phyloP scores from a whole-genome alignment of 176 grass and related monocot species.

The Puccinellia tenuiflora region DNA sequence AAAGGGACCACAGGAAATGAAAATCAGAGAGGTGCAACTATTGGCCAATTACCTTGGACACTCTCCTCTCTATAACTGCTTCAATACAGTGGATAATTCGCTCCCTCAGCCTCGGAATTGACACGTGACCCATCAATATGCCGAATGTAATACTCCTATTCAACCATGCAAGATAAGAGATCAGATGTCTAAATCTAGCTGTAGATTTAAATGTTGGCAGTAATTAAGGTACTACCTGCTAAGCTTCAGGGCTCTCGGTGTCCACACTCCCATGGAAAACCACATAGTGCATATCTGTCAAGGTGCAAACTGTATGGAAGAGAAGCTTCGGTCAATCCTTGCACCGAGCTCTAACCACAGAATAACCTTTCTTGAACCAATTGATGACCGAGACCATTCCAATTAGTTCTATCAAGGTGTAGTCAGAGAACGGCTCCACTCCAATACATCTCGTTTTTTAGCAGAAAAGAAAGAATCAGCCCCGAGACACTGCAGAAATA shows the following conservation, averaged over 20 bases:
- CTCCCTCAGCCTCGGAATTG: slow-evolving; percentile 81
- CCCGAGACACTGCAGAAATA: slow-evolving; percentile 57
- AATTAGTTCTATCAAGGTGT: slow-evolving; percentile 89
- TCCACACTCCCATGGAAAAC: slow-evolving; percentile 90
- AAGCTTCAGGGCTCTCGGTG: slow-evolving; percentile 65
- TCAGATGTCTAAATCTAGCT: slow-evolving; percentile 5
- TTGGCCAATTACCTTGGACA: slow-evolving; percentile 90
- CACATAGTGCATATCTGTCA: slow-evolving; percentile 97
- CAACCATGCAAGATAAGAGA: slow-evolving; percentile 14
- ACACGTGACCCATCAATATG: slow-evolving; percentile 80
- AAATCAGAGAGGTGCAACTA: not conserved
- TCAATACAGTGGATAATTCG: slow-evolving; percentile 81
- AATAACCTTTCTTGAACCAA: slow-evolving; percentile 85
- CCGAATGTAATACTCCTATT: slow-evolving; percentile 83
- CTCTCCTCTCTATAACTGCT: slow-evolving; percentile 87
- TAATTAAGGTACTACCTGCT: slow-evolving; percentile 58
- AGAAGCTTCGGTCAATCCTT: slow-evolving; percentile 88
- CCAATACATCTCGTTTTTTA: slow-evolving; percentile 42
- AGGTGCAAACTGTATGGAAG: slow-evolving; percentile 83
- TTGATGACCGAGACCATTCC: slow-evolving; percentile 73
- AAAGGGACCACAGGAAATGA: slow-evolving; percentile 5
- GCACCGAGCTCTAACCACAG: slow-evolving; percentile 76
- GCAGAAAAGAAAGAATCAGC: slow-evolving; percentile 53
- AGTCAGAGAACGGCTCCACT: slow-evolving; percentile 51
- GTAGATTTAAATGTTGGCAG: not conserved